Base-by-base conservation (phyloP, 1,284 basidiomycete genomes). In the Cryptococcus hybrid region DNA sequence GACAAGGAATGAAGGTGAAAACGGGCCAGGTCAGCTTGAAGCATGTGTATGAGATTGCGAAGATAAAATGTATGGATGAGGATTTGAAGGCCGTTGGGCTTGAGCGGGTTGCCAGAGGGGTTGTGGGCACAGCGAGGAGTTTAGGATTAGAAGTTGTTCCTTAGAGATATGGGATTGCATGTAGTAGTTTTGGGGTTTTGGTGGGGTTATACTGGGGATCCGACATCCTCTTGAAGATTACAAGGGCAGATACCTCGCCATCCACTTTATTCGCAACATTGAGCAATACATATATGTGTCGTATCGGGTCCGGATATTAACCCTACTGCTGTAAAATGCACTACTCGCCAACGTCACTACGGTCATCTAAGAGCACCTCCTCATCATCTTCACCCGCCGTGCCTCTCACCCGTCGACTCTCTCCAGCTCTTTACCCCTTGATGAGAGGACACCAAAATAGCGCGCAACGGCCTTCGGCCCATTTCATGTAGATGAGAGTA, bases 11-110 rank as follows among this genome's bases (percentile, higher is more conserved):
- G 44, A 61, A 56, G 6, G 62, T 65, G 73, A 79, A 83, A 59
- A 82, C 84, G 59, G 92, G 90, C 50, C 92, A 88, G 35, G 84
- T 99, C 69, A 90, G 85, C 65, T 83, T 99, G 70, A 99, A 99
- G 82, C 94, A 98, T 80, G 84, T 99, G 71, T 99, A 96, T 79
- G 96, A 99, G 82, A 98, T 99, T 73, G 93, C 96, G 42, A 96
- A 91, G 83, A 90, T 99, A 77, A 99, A 99, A 82, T 84, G 87
- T 60, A 85, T 84, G 67, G 96, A 99, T 79, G 87, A 88, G 57
- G 88, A 90, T 74, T 80, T 95, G 81, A 88, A 86, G 80, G 87
- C 88, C 70, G 82, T 94, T 61, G 84, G 85, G 59, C 82, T 93
- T 67, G 89, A 94, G 81, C 85, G 86, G 64, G 88, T 97, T 48